Evolutionary conservation across 768 basidiomycete species (phyloP).

Genomic region (Psilocybe tampanensis): DNA sequence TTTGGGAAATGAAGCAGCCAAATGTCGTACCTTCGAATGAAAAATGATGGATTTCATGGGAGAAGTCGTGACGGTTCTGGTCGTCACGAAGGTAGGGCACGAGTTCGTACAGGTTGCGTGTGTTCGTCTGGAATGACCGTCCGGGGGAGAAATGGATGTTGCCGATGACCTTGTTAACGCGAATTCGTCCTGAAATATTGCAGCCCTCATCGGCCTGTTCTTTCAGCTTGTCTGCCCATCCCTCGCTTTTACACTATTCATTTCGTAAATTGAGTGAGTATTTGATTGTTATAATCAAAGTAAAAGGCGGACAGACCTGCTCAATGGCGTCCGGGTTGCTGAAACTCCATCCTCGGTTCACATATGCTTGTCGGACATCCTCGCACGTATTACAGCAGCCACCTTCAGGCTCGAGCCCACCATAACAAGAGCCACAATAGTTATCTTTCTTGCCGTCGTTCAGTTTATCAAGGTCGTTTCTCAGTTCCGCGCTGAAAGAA

Average conservation of each 20-base stretch:
- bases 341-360: slow-evolving; percentile 95
- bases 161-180: slow-evolving; percentile 96
- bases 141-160: slow-evolving; percentile 96
- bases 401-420: slow-evolving; percentile 69
- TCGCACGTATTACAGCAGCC: slow-evolving; percentile 98
- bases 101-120: slow-evolving; percentile 80
- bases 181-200: slow-evolving; percentile 87
- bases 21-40: slow-evolving; percentile 70
- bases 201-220: slow-evolving; percentile 95
- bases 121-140: slow-evolving; percentile 88
- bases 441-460: slow-evolving; percentile 56
- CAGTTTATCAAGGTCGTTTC: slow-evolving; percentile 86
- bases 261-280: not conserved
- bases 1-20: too few species aligned
- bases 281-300: not conserved
- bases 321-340: slow-evolving; percentile 87
- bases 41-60: slow-evolving; percentile 82
- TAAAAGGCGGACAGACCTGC: slow-evolving; percentile 60
- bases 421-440: slow-evolving; percentile 97
- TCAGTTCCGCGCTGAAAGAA: slow-evolving; percentile 61
- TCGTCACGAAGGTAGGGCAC: slow-evolving; percentile 94
- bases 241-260: slow-evolving; percentile 84
- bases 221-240: slow-evolving; percentile 92
- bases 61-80: slow-evolving; percentile 90
- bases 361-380: slow-evolving; percentile 88